Evolutionary conservation across 495 filamentous ascomycete species (phyloP).

Genomic region (Viridothelium virens): DNA sequence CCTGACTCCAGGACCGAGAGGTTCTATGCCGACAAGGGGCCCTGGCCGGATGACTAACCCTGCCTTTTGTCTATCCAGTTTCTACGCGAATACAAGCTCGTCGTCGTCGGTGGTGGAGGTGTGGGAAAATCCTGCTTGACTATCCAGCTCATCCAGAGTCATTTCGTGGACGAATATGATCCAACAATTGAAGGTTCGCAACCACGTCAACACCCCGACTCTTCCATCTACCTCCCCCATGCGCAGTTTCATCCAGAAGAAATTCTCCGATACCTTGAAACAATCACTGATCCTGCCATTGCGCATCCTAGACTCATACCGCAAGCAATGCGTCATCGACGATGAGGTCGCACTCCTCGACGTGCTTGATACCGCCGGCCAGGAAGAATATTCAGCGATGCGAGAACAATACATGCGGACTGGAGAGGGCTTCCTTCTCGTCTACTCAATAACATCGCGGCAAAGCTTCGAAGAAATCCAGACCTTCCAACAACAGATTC

Average conservation of each 20-base stretch:
- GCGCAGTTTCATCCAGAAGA: constrained; percentile 14
- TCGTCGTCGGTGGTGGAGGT: constrained; percentile 95
- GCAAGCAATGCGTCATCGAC: constrained; percentile 98
- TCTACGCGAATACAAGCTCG: constrained; percentile 96
- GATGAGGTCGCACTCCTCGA: constrained; percentile 96
- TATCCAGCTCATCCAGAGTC: constrained; percentile 96
- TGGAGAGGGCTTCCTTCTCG: constrained; percentile 93
- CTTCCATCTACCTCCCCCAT: constrained; percentile 3
- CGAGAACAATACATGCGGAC: constrained; percentile 99
- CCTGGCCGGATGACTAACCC: constrained; percentile 21
- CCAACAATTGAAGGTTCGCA: constrained; percentile 93
- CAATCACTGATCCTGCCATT: neutral
- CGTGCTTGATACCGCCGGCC: constrained; percentile 94
- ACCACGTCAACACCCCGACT: neutral
- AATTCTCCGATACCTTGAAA: neutral
- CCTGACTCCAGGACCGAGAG: neutral
- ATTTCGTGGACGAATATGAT: constrained; percentile 99
- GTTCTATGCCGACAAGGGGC: neutral
- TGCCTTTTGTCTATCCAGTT: constrained; percentile 51
- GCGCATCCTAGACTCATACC: constrained; percentile 75
- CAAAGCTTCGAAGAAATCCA: constrained; percentile 97
- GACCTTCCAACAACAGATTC: constrained; percentile 97
- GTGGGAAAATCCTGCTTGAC: constrained; percentile 99
- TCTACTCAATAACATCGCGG: constrained; percentile 95
- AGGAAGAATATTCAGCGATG: constrained; percentile 99